Conservation (phyloP, 208 protist species). For the Trypanosoma mega region DNA sequence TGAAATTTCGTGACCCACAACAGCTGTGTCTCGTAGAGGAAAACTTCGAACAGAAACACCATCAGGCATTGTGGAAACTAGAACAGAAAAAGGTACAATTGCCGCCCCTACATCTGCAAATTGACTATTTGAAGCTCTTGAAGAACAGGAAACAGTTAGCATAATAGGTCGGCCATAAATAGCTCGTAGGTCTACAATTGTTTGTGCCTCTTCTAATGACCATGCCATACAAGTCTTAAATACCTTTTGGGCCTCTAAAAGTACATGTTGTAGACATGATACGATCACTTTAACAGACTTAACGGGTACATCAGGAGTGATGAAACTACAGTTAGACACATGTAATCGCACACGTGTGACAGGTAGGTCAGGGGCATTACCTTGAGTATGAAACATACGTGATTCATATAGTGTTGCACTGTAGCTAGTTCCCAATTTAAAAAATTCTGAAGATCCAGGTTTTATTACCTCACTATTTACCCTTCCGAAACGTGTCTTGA, state of each 20-base stretch:
- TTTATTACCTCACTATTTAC: conserved; percentile 21
- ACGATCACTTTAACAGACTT: conserved; percentile 51
- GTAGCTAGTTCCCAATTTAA: conserved; percentile 2
- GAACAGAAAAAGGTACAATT: conserved; percentile 21
- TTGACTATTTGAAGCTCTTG: not conserved
- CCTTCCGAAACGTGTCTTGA: conserved; percentile 26
- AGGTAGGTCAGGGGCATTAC: conserved; percentile 16
- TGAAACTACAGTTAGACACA: conserved; percentile 51
- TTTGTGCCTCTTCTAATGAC: conserved; percentile 41
- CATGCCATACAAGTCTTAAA: conserved; percentile 40
- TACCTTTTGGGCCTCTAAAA: conserved; percentile 45
- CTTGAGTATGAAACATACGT: conserved; percentile 8
- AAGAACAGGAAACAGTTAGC: conserved; percentile 12
- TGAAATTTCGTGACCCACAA: not conserved
- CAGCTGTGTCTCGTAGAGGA: not conserved
- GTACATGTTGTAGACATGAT: conserved; percentile 28
- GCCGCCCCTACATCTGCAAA: conserved; percentile 12
- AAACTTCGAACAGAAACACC: conserved; percentile 24
- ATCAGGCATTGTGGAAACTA: conserved; percentile 16
- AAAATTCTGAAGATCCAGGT: conserved; percentile 14
- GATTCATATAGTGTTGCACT: conserved; percentile 15
- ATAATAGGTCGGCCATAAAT: conserved; percentile 20
- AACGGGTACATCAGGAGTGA: conserved; percentile 32
- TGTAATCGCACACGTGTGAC: conserved; percentile 46
- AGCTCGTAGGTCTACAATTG: conserved; percentile 31